Base-by-base conservation (phyloP, 257 asterid genomes). In the Ajuga chamaepitys region DNA sequence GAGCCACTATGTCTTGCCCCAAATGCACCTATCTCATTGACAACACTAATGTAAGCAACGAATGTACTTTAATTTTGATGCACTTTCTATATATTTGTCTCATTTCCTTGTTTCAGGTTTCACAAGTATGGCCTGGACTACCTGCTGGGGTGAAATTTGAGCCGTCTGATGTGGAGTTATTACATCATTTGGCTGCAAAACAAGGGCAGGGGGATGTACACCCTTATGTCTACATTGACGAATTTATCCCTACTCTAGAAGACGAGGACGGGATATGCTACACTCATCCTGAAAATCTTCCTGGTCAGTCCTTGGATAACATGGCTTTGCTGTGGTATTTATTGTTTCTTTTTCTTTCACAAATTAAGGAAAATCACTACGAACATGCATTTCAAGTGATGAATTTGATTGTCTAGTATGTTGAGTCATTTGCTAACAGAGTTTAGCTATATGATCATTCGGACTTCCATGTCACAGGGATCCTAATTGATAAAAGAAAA, bases 231-330 rank as follows among this genome's bases (percentile, higher is more conserved):
- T 74, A 86, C 22, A 86, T 91, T 11, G 95, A 94, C 34, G 95
- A 85, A 57, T 94, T 94, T 67, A 94, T 94, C 71, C 94, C 91
- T 0, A 90, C 99, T 9, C 78, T 94, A 47, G 94, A 88, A 5
- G 75, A 75, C 2, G 75, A 80, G 2, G 95, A 80, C 13, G 99
- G 99, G 47, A 88, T 94, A 63, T 88, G 92, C 62, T 91, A 72
- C 74, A 81, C 96, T 58, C 99, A 91, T 81, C 99, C 99, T 14
- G 98, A 91, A 78, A 83, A 91, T 74, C 99, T 94, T 78, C 96
- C 98, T 10, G 97, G 99, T 95, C 58, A 77, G 86, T 61, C 46
- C 21, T 22, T 47, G 9, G 50, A 67, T 32, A 0, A 22, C n/a
- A n/a, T n/a, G n/a, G n/a, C n/a, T n/a, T n/a, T n/a, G n/a, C 22